Evolutionary conservation across 176 grass and related monocot species (phyloP), one percentile per base, ranked within the genome.

Genomic region (Avena atlantica): DNA sequence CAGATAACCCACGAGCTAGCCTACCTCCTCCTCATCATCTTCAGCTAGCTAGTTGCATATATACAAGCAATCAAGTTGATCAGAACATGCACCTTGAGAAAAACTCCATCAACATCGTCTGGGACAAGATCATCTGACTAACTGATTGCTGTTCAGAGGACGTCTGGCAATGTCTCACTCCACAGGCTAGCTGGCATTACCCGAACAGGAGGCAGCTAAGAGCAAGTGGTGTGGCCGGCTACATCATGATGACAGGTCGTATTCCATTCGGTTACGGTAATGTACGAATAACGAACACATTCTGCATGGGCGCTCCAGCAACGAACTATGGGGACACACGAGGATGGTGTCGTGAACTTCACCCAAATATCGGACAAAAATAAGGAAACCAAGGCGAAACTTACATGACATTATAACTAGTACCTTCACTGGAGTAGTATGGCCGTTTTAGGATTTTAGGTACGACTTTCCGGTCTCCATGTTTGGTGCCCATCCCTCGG

Each of bases 1-100:
- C 75, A 74, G 65, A 31, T 4, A 63, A 53, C 81, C 50, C 76
- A 65, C 56, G 82, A 63, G 76, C 1, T 4, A 4, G 9, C 14
- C 27, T 68, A 17, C 15, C 71, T 72, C 15, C 71, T 72, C 40
- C 45, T 42, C 40, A 1, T 74, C 76, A 47, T 79, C 64, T 27
- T 61, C 6, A 8, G 53, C 20, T 52, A 61, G 29, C 24, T 64
- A 31, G 15, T 17, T 56, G 52, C 52, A 50, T 44, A 7, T 34
- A 4, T 34, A 34, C 31, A 34, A 34, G 25, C 1, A 12, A 4
- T 37, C 51, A 69, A 42, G 67, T 49, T 11, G 63, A 51, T 52
- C 3, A 25, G 49, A 76, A 76, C 49, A 76, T 76, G 48, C 29
- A 31, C 73, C 73, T 31, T 76, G 3, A 76, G 71, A 51, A 51